These are phyloP conservation scores for Blepharisma undulans DNA, from an alignment of 169 alveolate species.

Conservation along the genomic window DNA sequence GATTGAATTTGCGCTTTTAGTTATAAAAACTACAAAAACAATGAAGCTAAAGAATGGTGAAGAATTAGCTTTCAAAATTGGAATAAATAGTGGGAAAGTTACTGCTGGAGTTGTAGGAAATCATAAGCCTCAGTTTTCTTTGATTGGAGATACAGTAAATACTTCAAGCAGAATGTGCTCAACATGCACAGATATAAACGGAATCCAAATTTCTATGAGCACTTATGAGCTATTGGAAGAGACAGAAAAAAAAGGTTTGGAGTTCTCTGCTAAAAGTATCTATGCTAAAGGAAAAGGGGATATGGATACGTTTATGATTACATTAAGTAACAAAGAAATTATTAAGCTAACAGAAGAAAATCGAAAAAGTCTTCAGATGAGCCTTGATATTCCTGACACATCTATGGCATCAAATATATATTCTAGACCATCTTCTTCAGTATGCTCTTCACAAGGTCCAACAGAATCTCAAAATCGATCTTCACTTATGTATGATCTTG, in stretches of 20 bases:
- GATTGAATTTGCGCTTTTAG: constrained; percentile 13
- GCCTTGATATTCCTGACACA: not conserved
- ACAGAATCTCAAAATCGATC: not conserved
- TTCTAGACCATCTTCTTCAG: not conserved
- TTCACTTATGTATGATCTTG: not conserved
- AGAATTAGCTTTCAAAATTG: constrained; percentile 89
- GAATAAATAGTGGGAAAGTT: constrained; percentile 96
- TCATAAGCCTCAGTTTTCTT: constrained; percentile 95
- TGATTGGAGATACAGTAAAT: constrained; percentile 98
- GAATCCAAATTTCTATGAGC: not conserved
- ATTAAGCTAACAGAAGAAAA: not conserved
- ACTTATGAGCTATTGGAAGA: not conserved
- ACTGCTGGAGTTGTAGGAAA: constrained; percentile 97
- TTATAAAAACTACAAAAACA: not conserved
- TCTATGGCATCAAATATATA: not conserved
- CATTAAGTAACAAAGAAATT: too few relatives aligned
- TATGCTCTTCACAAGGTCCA: not conserved
- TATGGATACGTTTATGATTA: constrained; percentile 45
- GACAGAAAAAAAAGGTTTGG: not conserved
- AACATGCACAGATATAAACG: not conserved
- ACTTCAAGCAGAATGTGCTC: constrained; percentile 94
- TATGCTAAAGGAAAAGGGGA: constrained; percentile 56
- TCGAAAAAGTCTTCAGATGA: not conserved
- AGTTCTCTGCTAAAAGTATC: not conserved
- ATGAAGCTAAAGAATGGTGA: constrained; percentile 17